These are phyloP conservation scores for Fimicolochytrium jonesii DNA, from an alignment of 192 early-diverging fungal species.

Conservation along the genomic window DNA sequence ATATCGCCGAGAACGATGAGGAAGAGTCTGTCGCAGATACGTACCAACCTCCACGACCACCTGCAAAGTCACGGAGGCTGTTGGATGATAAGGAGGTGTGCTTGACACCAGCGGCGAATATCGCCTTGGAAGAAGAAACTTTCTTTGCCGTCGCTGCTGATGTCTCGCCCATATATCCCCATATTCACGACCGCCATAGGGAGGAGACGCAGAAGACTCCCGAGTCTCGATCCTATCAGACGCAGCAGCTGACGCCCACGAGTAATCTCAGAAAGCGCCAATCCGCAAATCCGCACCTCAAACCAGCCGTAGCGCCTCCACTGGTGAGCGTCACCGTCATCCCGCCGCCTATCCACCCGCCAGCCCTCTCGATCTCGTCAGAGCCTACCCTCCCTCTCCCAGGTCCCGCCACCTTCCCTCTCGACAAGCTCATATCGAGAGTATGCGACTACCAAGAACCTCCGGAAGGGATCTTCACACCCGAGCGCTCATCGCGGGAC, in stretches of 20 bases:
- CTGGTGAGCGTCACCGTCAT: too few species aligned
- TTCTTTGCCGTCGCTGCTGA: not conserved
- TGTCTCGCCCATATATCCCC: not conserved
- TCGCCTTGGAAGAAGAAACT: not conserved
- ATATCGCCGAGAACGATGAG: conserved; percentile 1
- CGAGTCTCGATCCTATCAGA: not conserved
- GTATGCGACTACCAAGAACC: not conserved
- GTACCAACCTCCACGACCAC: not conserved
- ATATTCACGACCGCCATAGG: too few species aligned
- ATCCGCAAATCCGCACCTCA: not conserved
- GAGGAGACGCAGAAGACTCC: not conserved
- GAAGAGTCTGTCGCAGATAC: not conserved
- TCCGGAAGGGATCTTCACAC: not conserved
- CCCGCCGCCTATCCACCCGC: not conserved
- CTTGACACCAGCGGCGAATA: not conserved
- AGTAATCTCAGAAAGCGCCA: not conserved
- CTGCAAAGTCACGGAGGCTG: not conserved
- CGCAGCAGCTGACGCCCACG: not conserved
- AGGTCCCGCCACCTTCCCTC: not conserved
- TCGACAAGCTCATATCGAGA: not conserved
- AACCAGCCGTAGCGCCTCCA: too few species aligned
- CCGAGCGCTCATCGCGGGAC: not conserved
- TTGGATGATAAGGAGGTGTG: not conserved
- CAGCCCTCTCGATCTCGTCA: not conserved
- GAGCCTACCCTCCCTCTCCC: not conserved